phyloP scores from a whole-genome alignment of 768 basidiomycete genomes.

The Podaxis sp. region DNA sequence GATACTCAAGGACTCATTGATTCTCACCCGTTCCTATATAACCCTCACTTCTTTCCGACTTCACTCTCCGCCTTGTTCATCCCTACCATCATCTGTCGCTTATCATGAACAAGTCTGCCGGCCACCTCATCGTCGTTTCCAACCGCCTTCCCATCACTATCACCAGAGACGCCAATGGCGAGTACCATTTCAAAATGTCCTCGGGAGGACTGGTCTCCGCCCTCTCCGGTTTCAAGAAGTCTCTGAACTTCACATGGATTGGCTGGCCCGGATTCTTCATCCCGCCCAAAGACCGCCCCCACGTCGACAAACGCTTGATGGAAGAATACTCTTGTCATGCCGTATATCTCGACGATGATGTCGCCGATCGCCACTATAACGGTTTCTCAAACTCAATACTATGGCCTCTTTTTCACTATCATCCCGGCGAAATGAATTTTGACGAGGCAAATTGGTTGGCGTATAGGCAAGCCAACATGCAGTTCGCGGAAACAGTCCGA shows the following conservation, averaged over 20 bases:
- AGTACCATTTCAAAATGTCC: constrained; percentile 99
- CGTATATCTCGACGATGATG: constrained; percentile 96
- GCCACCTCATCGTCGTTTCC: constrained; percentile 91
- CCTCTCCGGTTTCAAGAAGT: constrained; percentile 97
- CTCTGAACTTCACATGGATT: constrained; percentile 97
- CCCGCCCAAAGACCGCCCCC: constrained; percentile 85
- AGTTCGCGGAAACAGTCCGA: constrained; percentile 88
- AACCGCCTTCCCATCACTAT: constrained; percentile 97
- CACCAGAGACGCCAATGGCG: constrained; percentile 85
- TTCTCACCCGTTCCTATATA: constrained; percentile 22
- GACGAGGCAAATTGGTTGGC: constrained; percentile 98
- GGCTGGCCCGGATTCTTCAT: constrained; percentile 96
- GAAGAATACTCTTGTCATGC: constrained; percentile 97
- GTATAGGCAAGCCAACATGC: constrained; percentile 94
- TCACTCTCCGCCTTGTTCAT: background rate
- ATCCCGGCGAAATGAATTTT: constrained; percentile 99
- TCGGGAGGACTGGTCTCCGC: constrained; percentile 98
- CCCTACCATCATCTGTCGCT: constrained; percentile 15
- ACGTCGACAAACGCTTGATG: constrained; percentile 89
- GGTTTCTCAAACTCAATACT: constrained; percentile 99
- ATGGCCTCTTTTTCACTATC: constrained; percentile 99
- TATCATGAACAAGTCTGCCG: constrained; percentile 34
- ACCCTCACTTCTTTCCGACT: constrained; percentile 6
- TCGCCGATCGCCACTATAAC: constrained; percentile 98
- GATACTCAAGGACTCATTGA: constrained; percentile 17